phyloP scores from a whole-genome alignment of 1,284 basidiomycete genomes.

The Inonotus hispidus region DNA sequence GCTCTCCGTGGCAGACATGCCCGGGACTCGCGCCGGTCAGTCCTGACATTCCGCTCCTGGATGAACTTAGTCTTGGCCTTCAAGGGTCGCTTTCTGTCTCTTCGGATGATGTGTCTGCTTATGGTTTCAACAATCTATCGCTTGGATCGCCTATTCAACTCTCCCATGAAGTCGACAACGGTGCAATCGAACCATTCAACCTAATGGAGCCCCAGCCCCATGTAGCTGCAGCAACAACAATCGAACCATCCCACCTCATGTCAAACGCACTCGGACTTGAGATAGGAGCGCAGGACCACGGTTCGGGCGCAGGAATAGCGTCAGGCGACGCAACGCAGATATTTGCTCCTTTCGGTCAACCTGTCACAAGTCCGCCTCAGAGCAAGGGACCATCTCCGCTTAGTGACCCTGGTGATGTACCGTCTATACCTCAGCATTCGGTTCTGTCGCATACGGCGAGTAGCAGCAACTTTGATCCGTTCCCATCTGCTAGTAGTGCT shows the following conservation, averaged over 20 bases:
- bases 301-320: neutral
- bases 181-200: slow-evolving; percentile 1
- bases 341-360: slow-evolving; percentile 7
- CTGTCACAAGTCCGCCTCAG: neutral
- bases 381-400: slow-evolving; percentile 7
- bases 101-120: neutral
- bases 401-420: neutral
- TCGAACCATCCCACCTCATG: slow-evolving; percentile 7
- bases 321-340: neutral
- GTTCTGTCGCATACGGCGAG: neutral
- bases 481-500: slow-evolving; percentile 1
- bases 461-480: neutral
- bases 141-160: slow-evolving; percentile 10
- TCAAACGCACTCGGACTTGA: slow-evolving; percentile 15
- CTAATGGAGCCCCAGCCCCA: slow-evolving; percentile 1
- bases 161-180: slow-evolving; percentile 4
- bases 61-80: slow-evolving; percentile 3
- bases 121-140: slow-evolving; percentile 3
- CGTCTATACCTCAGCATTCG: neutral
- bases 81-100: neutral
- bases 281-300: neutral
- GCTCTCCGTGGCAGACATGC: slow-evolving; percentile 20
- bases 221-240: neutral
- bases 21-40: slow-evolving; percentile 14
- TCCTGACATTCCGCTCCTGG: slow-evolving; percentile 13